Evolutionary conservation across 1,139 yeast genomes (phyloP).

Genomic region (Candida tropicalis): DNA sequence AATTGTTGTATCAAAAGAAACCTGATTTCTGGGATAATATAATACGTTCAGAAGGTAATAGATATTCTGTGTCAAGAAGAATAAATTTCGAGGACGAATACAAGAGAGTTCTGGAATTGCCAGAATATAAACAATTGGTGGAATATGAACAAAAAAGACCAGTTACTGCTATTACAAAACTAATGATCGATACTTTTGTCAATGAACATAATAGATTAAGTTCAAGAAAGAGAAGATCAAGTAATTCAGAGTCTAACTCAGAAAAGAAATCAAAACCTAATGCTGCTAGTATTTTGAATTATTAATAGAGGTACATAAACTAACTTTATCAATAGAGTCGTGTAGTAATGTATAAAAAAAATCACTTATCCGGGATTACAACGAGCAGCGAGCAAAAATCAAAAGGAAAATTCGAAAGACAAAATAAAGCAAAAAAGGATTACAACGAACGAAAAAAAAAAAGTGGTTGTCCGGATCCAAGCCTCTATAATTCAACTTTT

Average conservation of each 20-base stretch:
- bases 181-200: conserved; percentile 9
- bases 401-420: no score
- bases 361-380: not conserved
- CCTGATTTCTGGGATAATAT: conserved; percentile 1
- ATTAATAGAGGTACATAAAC: conserved; percentile 11
- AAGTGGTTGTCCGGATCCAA: no score
- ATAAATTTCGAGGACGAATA: conserved; percentile 2
- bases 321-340: conserved; percentile 7
- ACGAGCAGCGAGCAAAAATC: no score
- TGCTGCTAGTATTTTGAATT: conserved; percentile 18
- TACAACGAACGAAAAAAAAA: no score
- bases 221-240: conserved; percentile 13
- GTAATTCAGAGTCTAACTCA: conserved; percentile 10
- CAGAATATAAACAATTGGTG: not conserved
- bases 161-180: not conserved
- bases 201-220: conserved; percentile 7
- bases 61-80: not conserved
- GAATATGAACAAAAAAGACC: conserved; percentile 4
- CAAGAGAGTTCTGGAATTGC: conserved; percentile 7
- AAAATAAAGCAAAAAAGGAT: no score
- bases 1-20: conserved; percentile 18
- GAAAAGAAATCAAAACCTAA: conserved; percentile 14
- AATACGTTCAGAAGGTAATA: conserved; percentile 1
- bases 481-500: no score
- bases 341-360: conserved; percentile 4